These are phyloP conservation scores for Conoideocrella luteorostrata DNA, from an alignment of 2,329 filamentous ascomycete species.

Conservation along the genomic window DNA sequence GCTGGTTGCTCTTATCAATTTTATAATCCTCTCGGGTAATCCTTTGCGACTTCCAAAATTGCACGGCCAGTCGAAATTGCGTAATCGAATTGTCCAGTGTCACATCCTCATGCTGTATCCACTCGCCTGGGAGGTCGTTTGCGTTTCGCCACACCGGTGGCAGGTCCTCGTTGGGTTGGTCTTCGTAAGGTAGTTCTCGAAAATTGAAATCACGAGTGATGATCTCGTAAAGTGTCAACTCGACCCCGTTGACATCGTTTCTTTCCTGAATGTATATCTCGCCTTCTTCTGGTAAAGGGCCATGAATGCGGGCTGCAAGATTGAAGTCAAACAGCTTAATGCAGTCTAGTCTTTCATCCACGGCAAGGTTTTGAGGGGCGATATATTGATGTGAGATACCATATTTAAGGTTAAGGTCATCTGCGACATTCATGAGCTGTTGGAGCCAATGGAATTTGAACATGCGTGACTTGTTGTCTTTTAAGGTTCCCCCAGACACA, in stretches of 20 bases:
- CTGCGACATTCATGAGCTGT: slow-evolving; percentile 26
- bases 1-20: no score
- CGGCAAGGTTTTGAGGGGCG: slow-evolving; percentile 29
- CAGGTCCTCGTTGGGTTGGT: no score
- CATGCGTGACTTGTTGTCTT: slow-evolving; percentile 19
- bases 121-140: slow-evolving; percentile 15
- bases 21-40: slow-evolving; percentile 1
- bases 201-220: slow-evolving; percentile 25
- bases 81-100: slow-evolving; percentile 23
- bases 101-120: slow-evolving; percentile 25
- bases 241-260: slow-evolving; percentile 28
- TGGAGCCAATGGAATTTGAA: slow-evolving; percentile 30
- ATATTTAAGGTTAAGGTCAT: slow-evolving; percentile 27
- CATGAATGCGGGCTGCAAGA: slow-evolving; percentile 17
- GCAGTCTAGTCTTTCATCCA: slow-evolving; percentile 25
- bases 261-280: slow-evolving; percentile 13
- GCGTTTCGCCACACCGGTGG: no score
- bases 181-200: slow-evolving; percentile 15
- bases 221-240: slow-evolving; percentile 31
- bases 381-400: slow-evolving; percentile 34
- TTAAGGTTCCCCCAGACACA: slow-evolving; percentile 24
- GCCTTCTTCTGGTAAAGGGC: slow-evolving; percentile 1
- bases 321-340: slow-evolving; percentile 33
- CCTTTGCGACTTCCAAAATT: slow-evolving; percentile 17
- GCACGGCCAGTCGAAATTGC: slow-evolving; percentile 17